Evolutionary conservation across 2,329 filamentous ascomycete genomes (phyloP), one percentile per base, ranked within the genome.

Genomic region (Ramichloridium luteum): DNA sequence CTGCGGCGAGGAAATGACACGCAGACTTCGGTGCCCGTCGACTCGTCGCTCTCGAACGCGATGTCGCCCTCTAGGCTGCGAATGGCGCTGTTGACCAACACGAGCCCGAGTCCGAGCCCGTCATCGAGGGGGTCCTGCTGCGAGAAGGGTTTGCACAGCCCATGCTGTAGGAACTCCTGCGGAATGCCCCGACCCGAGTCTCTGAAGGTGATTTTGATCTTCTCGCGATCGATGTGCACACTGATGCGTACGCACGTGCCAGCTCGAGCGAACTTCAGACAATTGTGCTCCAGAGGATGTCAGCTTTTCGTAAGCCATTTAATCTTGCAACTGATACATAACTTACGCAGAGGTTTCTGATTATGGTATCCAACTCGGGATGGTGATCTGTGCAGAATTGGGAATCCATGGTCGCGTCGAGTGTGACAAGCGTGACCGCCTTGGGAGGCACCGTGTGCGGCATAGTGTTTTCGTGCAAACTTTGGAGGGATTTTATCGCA

Each of bases 131-230:
- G 53, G 25, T 77, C 64, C 44, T 80, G 75, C 36, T 80, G 75
- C 0, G 62, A 54, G 36, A 78, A 78, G 0, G 73, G 71, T 0
- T 64, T 70, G 44, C 72, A 80, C 0, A 79, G 51, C 8, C 65
- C 62, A 10, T 70, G 64, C 16, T 65, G 60, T 4, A 79, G 51
- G 39, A 71, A 80, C 10, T 77, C 70, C 5, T 67, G 58, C 0
- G 65, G 64, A 14, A 80, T 80, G 1, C 76, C 76, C 22, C 62
- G 64, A 1, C 77, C 77, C 0, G 75, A 74, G 40, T 80, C 76
- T 0, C 60, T 57, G 1, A 80, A 65, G 9, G n/a, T 15, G 10
- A 37, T n/a, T 5, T 27, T 33, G 6, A 33, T 30, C 4, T 28
- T 35, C 5, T 36, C 35, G 13, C 46, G 31, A 28, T 45, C 38